Evolutionary conservation across 441 rosid genomes (phyloP).

Genomic region (Erodium trifolium): DNA sequence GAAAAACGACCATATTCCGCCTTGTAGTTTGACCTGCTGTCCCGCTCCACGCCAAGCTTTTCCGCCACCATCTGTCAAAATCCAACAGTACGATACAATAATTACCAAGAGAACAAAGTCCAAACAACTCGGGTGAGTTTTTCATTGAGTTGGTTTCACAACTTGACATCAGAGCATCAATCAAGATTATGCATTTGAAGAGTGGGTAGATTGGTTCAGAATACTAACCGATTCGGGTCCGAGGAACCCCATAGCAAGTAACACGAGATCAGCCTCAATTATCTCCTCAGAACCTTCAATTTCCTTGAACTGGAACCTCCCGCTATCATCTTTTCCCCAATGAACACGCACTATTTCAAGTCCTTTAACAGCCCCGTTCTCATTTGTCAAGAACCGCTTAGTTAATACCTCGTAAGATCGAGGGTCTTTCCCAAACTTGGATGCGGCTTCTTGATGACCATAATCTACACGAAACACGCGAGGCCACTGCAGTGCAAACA

Average conservation of each 20-base stretch:
- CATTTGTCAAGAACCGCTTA: constrained; percentile 87
- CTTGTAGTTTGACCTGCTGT: constrained; percentile 81
- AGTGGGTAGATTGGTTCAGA: not conserved
- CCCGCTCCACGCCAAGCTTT: constrained; percentile 76
- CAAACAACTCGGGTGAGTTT: too few species aligned
- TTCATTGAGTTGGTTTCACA: too few species aligned
- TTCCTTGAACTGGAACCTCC: constrained; percentile 83
- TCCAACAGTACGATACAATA: not conserved
- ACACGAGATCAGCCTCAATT: constrained; percentile 81
- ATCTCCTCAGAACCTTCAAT: constrained; percentile 80
- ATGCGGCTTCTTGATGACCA: constrained; percentile 95
- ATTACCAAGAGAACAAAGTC: not conserved
- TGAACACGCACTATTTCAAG: constrained; percentile 64
- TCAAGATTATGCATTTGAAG: too few species aligned
- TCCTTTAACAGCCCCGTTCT: constrained; percentile 72
- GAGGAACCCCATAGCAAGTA: constrained; percentile 98
- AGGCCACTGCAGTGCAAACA: constrained; percentile 68
- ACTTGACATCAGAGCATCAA: not conserved
- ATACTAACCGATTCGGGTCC: constrained; percentile 88
- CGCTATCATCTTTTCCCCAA: constrained; percentile 93
- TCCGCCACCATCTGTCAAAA: constrained; percentile 65
- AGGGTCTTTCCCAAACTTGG: constrained; percentile 91
- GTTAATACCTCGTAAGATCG: constrained; percentile 90
- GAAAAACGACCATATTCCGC: constrained; percentile 95
- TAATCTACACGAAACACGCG: constrained; percentile 88